Evolutionary conservation across 352 stramenopile species (phyloP), one percentile per base, ranked within the genome.

Genomic region (Globisporangium emineosum): DNA sequence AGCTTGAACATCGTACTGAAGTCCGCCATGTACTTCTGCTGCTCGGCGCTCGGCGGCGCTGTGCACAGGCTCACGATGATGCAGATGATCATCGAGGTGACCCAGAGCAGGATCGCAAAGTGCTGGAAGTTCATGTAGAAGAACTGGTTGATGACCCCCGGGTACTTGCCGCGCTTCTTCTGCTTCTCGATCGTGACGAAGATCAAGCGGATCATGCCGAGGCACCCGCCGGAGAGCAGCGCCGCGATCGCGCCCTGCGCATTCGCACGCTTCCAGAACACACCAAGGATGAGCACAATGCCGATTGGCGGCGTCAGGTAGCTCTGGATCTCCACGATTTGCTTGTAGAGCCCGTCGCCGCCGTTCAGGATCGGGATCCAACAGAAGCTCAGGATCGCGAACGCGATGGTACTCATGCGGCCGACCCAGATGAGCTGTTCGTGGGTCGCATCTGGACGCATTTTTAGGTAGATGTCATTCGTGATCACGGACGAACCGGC

Each of bases 51-150:
- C 5, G 73, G 76, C 54, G 79, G 70, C 30, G 71, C 66, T 6
- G 76, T 88, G 33, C 80, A 60, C 12, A 88, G 57, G 64, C 78
- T 85, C 23, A 88, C 75, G 51, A 73, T 54, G 21, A 90, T 67
- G 53, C 78, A 84, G n/a, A 87, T 67, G 21, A 82, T 35, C 53
- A 77, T 58, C 2, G 76, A 66, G 15, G 70, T 79, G 58, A 79
- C 59, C 78, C 76, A 88, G 45, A 86, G 68, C 51, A 90, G 49
- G 66, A 83, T 69, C 2, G 80, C 77, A 64, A 86, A 89, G 67
- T 88, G 78, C 67, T 86, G 73, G 63, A 90, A 90, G 66, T 88
- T 83, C 71, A 90, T 84, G 69, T 85, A 84, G 61, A 87, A 87
- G 55, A 87, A 90, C 0, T 69, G 71, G 60, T 90, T 76, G 43